phyloP scores from a whole-genome alignment of 257 asterid species.

The Capsicum pubescens region DNA sequence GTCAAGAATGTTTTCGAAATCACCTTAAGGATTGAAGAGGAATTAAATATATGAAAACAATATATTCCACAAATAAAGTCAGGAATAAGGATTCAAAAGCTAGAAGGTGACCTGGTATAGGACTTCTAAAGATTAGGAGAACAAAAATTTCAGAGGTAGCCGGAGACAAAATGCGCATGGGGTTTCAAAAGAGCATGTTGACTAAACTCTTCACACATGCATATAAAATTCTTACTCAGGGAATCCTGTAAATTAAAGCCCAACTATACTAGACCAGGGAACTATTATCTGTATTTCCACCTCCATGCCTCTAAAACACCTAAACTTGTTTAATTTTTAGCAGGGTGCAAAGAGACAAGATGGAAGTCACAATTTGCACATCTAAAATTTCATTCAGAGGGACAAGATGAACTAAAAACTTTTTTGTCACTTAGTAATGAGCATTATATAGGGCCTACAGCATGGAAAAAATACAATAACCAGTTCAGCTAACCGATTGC shows the following conservation, averaged over 20 bases:
- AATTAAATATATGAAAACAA: conserved; percentile 35
- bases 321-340: conserved; percentile 17
- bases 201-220: not conserved
- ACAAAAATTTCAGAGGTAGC: not conserved
- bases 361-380: not conserved
- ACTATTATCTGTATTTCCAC: not conserved
- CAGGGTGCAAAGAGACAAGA: not conserved
- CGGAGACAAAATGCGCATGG: not conserved
- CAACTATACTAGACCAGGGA: not conserved
- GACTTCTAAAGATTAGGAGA: not conserved
- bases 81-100: conserved; percentile 23
- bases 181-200: not conserved
- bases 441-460: conserved; percentile 8
- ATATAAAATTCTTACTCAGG: not conserved
- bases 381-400: conserved; percentile 16
- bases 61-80: conserved; percentile 1
- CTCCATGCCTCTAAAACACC: not conserved
- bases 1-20: conserved; percentile 35
- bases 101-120: conserved; percentile 6
- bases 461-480: not conserved
- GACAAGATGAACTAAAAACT: conserved; percentile 1
- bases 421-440: not conserved
- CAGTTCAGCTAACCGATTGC: not conserved
- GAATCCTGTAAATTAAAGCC: not conserved
- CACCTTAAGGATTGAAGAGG: conserved; percentile 50